Evolutionary conservation across 2,329 filamentous ascomycete genomes (phyloP).

Genomic region (Acrocalymma vagum): DNA sequence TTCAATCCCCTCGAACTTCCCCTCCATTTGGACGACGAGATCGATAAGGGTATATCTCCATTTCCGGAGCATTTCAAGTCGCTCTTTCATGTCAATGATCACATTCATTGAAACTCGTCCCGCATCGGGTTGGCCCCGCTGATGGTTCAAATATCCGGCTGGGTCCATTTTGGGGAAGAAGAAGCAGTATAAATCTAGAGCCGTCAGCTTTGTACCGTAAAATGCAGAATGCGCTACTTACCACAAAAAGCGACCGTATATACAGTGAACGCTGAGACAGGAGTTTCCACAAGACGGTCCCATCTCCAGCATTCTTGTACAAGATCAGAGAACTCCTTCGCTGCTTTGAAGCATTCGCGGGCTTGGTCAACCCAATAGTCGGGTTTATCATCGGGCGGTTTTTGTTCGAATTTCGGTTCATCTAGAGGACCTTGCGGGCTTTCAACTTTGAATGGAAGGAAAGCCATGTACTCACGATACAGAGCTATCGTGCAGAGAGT

Average conservation of each 20-base stretch:
- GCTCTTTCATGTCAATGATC: too few species aligned
- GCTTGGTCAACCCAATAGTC: slow-evolving; percentile 71
- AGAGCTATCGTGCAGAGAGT: slow-evolving; percentile 73
- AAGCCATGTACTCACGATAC: slow-evolving; percentile 73
- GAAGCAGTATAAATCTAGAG: slow-evolving; percentile 67
- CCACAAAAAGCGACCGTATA: slow-evolving; percentile 72
- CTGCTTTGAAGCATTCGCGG: slow-evolving; percentile 68
- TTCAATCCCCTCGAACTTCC: too few species aligned
- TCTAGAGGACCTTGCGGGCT: slow-evolving; percentile 68
- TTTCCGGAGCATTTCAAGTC: too few species aligned
- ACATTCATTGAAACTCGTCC: too few species aligned
- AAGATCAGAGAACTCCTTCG: slow-evolving; percentile 70
- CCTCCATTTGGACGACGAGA: too few species aligned
- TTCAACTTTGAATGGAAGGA: slow-evolving; percentile 64
- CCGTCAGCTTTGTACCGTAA: slow-evolving; percentile 5
- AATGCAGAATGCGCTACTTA: slow-evolving; percentile 21
- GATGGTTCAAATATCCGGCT: too few species aligned
- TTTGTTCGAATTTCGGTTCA: slow-evolving; percentile 61
- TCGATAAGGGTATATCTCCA: too few species aligned
- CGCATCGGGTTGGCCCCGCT: too few species aligned
- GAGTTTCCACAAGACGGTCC: slow-evolving; percentile 71
- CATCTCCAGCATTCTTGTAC: slow-evolving; percentile 68
- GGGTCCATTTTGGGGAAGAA: slow-evolving; percentile 76
- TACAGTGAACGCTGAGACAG: slow-evolving; percentile 71
- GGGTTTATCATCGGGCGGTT: slow-evolving; percentile 40